Conservation (phyloP, 495 filamentous ascomycete genomes). For the Penicillium canescens region DNA sequence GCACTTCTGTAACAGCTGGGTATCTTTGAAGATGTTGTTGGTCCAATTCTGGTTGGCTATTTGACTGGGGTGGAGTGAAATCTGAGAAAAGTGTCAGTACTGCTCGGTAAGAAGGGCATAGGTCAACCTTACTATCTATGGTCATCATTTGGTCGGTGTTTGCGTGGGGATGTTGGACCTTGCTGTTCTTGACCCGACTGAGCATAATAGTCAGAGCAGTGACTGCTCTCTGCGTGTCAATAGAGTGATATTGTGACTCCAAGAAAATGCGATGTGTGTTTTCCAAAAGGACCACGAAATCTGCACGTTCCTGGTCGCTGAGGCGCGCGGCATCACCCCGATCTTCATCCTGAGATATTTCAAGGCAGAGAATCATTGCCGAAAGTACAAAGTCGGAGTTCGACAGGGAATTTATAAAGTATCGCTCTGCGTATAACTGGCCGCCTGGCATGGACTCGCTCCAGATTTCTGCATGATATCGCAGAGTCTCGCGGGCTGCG, state of each 20-base stretch:
- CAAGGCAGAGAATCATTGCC: conserved; percentile 84
- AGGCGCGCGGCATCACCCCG: conserved; percentile 4
- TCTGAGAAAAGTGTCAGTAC: conserved; percentile 4
- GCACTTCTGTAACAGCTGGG: background rate
- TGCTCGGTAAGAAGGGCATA: conserved; percentile 1
- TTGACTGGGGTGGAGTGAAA: conserved; percentile 3
- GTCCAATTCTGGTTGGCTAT: background rate
- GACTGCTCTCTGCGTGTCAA: conserved; percentile 80
- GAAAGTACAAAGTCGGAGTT: conserved; percentile 83
- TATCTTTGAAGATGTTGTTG: conserved; percentile 10
- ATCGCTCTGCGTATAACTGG: conserved; percentile 68
- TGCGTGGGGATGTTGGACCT: conserved; percentile 16
- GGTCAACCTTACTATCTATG: conserved; percentile 24
- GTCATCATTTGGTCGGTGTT: conserved; percentile 19
- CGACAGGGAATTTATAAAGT: conserved; percentile 76
- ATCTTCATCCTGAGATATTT: conserved; percentile 49
- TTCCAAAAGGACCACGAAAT: conserved; percentile 71
- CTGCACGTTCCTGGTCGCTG: conserved; percentile 39
- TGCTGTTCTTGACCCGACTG: conserved; percentile 56
- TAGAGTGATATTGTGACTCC: conserved; percentile 60
- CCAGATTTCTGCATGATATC: conserved; percentile 74
- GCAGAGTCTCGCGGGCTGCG: conserved; percentile 73
- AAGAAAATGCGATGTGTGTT: conserved; percentile 71
- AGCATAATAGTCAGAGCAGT: conserved; percentile 74
- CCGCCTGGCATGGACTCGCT: conserved; percentile 73